Evolutionary conservation across 1,284 basidiomycete genomes (phyloP), one percentile per base, ranked within the genome.

Genomic region (Sanghuangporus sanghuang): DNA sequence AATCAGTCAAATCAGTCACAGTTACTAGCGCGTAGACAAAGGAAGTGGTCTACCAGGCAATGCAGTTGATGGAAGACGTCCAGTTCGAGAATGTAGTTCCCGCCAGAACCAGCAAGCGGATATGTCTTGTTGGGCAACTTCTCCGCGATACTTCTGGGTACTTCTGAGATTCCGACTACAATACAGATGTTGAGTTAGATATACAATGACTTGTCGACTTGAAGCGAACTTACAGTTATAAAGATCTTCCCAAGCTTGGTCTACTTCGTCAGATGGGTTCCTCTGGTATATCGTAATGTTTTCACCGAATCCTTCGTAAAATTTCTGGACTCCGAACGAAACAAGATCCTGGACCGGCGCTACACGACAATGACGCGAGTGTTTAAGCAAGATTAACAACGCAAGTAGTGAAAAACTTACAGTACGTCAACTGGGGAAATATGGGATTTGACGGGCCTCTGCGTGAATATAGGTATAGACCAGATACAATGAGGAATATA

Each of bases 31-130:
- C 2, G 49, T 4, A 50, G n/a, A 35, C 58, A 6, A 46, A 23
- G 44, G 14, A 6, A 1, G 63, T 70, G 9, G 63, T 70, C 46
- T 58, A 72, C 73, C 35, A 74, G 66, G 57, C 72, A 73, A 64
- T 74, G 73, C 27, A 74, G 65, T 56, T 75, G 71, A 58, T 75
- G 72, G 59, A 74, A 75, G 7, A 73, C 69, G 42, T 73, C 72
- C 2, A 73, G 53, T 7, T 61, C 65, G 27, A 68, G 66, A 27
- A 74, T 73, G 14, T 46, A 73, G 39, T 73, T 66, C 8, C 66
- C 68, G 8, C 70, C 68, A 27, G 71, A 68, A 35, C 68, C 68
- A 9, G 27, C 49, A 32, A 50, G 18, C 27, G 16, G 49, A 50
- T 50, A 50, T 11, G 49, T 73, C 50, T 66, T 68, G 54, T 73